These are phyloP conservation scores for Ogataea naganishii DNA, from an alignment of 805 yeast species.

Conservation along the genomic window DNA sequence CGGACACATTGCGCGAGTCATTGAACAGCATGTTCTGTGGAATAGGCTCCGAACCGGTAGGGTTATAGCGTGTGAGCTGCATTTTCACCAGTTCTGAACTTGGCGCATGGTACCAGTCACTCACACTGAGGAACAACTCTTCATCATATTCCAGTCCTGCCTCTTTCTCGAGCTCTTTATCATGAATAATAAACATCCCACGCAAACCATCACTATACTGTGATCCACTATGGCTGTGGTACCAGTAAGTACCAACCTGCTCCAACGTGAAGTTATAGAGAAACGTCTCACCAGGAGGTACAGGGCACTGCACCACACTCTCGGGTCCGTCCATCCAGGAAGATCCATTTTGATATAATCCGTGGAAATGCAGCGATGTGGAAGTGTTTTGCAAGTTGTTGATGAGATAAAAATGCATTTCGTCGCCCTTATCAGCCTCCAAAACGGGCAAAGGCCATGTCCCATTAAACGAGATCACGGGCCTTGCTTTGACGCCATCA, in stretches of 20 bases:
- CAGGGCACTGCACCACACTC: conserved; percentile 74
- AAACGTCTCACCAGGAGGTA: conserved; percentile 57
- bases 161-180: conserved; percentile 23
- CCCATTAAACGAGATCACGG: conserved; percentile 59
- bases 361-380: conserved; percentile 76
- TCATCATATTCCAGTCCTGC: conserved; percentile 54
- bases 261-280: conserved; percentile 64
- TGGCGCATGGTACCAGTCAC: conserved; percentile 58
- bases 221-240: conserved; percentile 70
- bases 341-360: conserved; percentile 57
- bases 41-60: conserved; percentile 81
- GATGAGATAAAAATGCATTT: conserved; percentile 47
- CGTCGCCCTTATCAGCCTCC: conserved; percentile 56
- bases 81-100: conserved; percentile 35
- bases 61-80: conserved; percentile 60
- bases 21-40: conserved; percentile 61
- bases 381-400: conserved; percentile 45
- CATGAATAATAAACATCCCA: conserved; percentile 60
- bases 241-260: conserved; percentile 79
- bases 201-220: conserved; percentile 77
- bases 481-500: conserved; percentile 49
- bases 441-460: conserved; percentile 70
- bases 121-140: conserved; percentile 45
- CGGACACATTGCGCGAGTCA: conserved; percentile 49
- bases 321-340: conserved; percentile 72